A percentile compares a stretch with the other conserved stretches of the same genome.
phyloP scores from a whole-genome alignment of 352 stramenopile species.

The Globisporangium solare region DNA sequence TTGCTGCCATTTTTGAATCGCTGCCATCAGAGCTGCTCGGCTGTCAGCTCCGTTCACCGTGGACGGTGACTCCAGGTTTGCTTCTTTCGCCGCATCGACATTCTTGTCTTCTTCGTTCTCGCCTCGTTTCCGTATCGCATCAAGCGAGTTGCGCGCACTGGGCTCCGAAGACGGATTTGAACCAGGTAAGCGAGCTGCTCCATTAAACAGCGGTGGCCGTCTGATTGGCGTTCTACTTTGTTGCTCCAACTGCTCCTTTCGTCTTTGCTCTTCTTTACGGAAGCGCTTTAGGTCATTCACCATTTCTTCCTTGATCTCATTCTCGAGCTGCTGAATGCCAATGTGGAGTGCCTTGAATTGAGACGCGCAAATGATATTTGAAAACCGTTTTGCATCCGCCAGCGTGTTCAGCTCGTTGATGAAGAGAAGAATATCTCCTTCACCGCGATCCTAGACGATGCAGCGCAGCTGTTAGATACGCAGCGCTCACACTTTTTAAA shows the following conservation, averaged over 20 bases:
- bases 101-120: background rate
- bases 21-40: slow-evolving; percentile 10
- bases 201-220: slow-evolving; percentile 9
- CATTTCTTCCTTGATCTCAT: slow-evolving; percentile 77
- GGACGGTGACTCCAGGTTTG: background rate
- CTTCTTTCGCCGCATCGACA: too few relatives aligned
- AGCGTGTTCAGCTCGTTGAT: slow-evolving; percentile 55
- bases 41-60: background rate
- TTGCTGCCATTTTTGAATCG: slow-evolving; percentile 12
- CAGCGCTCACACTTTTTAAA: background rate
- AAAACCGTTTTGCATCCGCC: slow-evolving; percentile 56
- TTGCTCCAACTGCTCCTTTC: slow-evolving; percentile 28
- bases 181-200: slow-evolving; percentile 1
- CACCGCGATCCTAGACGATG: slow-evolving; percentile 50
- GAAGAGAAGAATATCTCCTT: slow-evolving; percentile 64
- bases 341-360: slow-evolving; percentile 46
- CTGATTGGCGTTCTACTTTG: slow-evolving; percentile 2
- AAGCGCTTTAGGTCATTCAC: slow-evolving; percentile 45
- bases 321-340: slow-evolving; percentile 46
- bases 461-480: background rate
- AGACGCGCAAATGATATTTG: slow-evolving; percentile 59
- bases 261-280: slow-evolving; percentile 35
- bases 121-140: slow-evolving; percentile 24
- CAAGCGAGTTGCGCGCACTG: slow-evolving; percentile 19
- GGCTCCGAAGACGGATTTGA: background rate